phyloP scores from a whole-genome alignment of 345 rosid genomes.

The Arabis hirsuta region DNA sequence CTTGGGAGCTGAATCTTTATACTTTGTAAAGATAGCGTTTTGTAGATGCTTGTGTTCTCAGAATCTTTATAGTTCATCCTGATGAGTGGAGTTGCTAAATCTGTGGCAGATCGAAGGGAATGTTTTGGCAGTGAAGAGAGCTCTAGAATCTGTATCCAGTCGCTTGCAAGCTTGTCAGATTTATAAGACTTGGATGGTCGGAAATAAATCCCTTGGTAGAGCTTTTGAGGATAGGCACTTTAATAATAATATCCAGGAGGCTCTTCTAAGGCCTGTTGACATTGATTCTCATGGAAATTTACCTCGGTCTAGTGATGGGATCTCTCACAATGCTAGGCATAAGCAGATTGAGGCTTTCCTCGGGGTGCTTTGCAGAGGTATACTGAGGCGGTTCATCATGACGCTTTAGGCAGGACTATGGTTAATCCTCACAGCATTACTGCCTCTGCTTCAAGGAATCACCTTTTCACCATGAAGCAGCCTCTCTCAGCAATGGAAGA shows the following conservation, averaged over 20 bases:
- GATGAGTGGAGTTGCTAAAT: neutral
- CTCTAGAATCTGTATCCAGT: conserved; percentile 62
- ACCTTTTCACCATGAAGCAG: conserved; percentile 46
- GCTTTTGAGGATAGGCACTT: too few relatives aligned
- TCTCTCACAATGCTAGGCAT: neutral
- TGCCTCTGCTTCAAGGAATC: conserved; percentile 36
- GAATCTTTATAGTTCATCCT: neutral
- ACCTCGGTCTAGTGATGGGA: too few relatives aligned
- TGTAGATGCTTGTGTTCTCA: neutral
- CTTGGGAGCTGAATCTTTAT: too few relatives aligned
- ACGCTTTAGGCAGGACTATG: conserved; percentile 11
- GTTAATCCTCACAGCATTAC: neutral
- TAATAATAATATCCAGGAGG: too few relatives aligned
- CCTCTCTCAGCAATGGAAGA: conserved; percentile 50
- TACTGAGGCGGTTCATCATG: conserved; percentile 7
- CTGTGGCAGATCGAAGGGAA: conserved; percentile 68
- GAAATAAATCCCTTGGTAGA: too few relatives aligned
- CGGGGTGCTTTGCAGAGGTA: neutral
- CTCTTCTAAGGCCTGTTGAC: too few relatives aligned
- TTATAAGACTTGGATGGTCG: neutral
- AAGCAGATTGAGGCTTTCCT: too few relatives aligned
- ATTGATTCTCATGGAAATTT: too few relatives aligned
- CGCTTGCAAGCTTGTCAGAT: conserved; percentile 62
- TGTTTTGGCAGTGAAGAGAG: conserved; percentile 64
- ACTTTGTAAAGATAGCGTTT: too few relatives aligned